phyloP scores from a whole-genome alignment of 257 asterid species.

The Solanum sejunctum region DNA sequence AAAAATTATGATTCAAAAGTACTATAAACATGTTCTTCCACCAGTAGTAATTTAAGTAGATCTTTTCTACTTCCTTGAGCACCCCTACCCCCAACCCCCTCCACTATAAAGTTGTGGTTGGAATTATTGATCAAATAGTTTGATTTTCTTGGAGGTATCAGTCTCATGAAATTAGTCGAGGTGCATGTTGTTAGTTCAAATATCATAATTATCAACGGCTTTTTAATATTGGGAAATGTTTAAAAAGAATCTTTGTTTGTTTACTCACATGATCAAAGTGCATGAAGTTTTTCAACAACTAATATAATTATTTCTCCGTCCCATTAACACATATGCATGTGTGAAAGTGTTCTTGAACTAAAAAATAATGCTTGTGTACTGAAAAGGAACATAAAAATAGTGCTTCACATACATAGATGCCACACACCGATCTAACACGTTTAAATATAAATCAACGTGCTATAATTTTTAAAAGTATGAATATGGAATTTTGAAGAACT shows the following conservation, averaged over 20 bases:
- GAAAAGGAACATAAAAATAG: neutral
- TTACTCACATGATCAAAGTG: neutral
- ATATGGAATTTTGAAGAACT: neutral
- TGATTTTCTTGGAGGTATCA: neutral
- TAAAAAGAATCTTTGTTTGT: no score
- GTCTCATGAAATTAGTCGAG: neutral
- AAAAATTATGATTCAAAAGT: neutral
- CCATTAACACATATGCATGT: neutral
- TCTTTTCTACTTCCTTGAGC: neutral
- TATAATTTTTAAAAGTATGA: neutral
- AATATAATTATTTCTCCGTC: neutral
- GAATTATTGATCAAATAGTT: neutral
- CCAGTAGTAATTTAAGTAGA: neutral
- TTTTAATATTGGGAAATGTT: neutral
- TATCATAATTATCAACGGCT: neutral
- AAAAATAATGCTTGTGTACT: neutral
- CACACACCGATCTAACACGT: neutral
- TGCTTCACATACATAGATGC: neutral
- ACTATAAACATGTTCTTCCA: neutral
- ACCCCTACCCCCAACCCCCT: neutral
- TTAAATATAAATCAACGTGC: neutral
- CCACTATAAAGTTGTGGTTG: neutral
- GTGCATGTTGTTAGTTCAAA: neutral
- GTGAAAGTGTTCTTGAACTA: neutral
- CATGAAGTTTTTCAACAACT: neutral